Conservation (phyloP, 1,284 basidiomycete genomes). For the Rugosomyces carneus region DNA sequence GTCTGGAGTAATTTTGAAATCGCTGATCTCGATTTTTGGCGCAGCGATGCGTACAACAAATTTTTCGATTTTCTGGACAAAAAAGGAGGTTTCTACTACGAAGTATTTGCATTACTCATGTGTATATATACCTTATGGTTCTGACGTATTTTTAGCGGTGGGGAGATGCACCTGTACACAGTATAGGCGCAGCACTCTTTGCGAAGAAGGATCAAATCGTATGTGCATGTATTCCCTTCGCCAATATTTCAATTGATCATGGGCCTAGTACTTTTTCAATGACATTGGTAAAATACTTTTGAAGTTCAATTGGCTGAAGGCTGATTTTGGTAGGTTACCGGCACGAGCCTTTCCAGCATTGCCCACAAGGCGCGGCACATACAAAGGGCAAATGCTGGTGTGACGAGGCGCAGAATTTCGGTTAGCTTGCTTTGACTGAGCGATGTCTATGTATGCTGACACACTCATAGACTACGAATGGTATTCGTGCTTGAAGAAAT, state of each 20-base stretch:
- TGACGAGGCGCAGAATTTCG: conserved; percentile 56
- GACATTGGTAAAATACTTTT: conserved; percentile 32
- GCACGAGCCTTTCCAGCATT: conserved; percentile 79
- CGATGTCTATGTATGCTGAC: neutral
- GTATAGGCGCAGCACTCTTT: conserved; percentile 80
- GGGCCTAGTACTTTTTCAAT: conserved; percentile 61
- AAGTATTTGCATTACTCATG: conserved; percentile 43
- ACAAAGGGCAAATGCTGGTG: conserved; percentile 65
- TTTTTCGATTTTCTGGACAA: conserved; percentile 85
- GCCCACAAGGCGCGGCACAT: conserved; percentile 58
- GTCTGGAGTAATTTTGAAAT: conserved; percentile 95
- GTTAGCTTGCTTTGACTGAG: conserved; percentile 28
- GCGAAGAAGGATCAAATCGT: conserved; percentile 73
- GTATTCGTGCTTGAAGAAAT: conserved; percentile 75
- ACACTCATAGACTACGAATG: conserved; percentile 57
- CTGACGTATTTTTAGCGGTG: conserved; percentile 46
- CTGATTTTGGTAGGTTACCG: conserved; percentile 40
- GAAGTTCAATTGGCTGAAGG: neutral
- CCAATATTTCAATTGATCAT: conserved; percentile 12
- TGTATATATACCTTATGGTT: neutral
- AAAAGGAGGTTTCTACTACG: conserved; percentile 90
- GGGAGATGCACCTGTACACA: conserved; percentile 91
- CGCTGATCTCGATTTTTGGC: conserved; percentile 78
- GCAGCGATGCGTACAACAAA: conserved; percentile 74
- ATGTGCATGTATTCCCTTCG: conserved; percentile 16